These are phyloP conservation scores for Chrysanthemum seticuspe DNA, from an alignment of 129 eudicot genomes.

Conservation along the genomic window DNA sequence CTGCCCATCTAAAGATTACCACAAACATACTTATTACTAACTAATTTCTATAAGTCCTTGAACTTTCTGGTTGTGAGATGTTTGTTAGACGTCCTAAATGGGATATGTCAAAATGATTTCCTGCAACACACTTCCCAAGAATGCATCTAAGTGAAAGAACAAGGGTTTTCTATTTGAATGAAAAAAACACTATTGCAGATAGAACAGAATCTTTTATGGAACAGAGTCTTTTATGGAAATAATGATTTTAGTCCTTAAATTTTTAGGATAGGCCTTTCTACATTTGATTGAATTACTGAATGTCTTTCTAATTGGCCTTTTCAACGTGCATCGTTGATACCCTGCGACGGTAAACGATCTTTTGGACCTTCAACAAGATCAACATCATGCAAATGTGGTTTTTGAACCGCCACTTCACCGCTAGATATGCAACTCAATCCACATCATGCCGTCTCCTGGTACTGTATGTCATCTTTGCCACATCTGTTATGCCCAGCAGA, in stretches of 20 bases:
- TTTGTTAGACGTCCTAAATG: neutral
- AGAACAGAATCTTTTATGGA: too few relatives aligned
- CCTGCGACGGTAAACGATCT: neutral
- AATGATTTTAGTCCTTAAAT: too few relatives aligned
- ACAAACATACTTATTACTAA: too few relatives aligned
- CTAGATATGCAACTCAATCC: neutral
- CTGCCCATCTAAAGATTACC: too few relatives aligned
- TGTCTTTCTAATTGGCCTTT: neutral
- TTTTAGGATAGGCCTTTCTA: neutral
- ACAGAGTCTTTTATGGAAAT: too few relatives aligned
- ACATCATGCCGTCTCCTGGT: neutral
- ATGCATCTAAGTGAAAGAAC: too few relatives aligned
- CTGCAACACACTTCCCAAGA: too few relatives aligned
- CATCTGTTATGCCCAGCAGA: neutral
- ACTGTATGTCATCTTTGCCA: neutral
- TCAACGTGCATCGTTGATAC: neutral
- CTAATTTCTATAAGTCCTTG: neutral
- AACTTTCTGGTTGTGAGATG: neutral
- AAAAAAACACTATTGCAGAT: too few relatives aligned
- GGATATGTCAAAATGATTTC: too few relatives aligned
- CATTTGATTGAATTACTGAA: neutral
- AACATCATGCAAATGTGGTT: neutral
- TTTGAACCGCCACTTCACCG: neutral
- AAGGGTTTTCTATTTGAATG: too few relatives aligned
- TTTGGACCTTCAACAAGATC: neutral